Evolutionary conservation across 2,329 filamentous ascomycete species (phyloP).

Genomic region (Amphichorda felina): DNA sequence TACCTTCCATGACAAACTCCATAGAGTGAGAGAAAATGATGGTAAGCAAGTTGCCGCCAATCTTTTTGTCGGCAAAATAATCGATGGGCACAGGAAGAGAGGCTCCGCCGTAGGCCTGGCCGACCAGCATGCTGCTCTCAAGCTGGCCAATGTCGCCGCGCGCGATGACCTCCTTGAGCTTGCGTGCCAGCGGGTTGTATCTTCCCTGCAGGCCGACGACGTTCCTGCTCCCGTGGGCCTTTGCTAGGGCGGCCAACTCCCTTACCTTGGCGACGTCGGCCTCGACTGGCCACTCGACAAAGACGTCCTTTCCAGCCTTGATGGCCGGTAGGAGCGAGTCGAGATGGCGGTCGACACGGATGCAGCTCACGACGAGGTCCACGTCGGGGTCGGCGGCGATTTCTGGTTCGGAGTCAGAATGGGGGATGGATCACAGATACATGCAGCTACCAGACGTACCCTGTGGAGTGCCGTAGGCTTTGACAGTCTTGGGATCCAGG

Average conservation of each 20-base stretch:
- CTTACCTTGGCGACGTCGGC: slow-evolving; percentile 24
- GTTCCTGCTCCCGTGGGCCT: slow-evolving; percentile 19
- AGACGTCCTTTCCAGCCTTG: slow-evolving; percentile 38
- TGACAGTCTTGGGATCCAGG: slow-evolving; percentile 25
- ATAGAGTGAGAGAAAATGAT: too few species aligned
- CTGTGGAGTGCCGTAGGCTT: slow-evolving; percentile 36
- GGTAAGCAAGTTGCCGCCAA: too few species aligned
- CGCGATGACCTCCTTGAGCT: slow-evolving; percentile 29
- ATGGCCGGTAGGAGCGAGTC: slow-evolving; percentile 30
- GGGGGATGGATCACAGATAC: too few species aligned
- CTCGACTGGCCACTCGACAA: slow-evolving; percentile 47
- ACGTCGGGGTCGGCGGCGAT: slow-evolving; percentile 37
- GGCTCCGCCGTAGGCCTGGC: too few species aligned
- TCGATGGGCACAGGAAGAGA: too few species aligned
- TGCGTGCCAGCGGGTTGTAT: slow-evolving; percentile 27
- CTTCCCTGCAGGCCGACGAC: slow-evolving; percentile 40
- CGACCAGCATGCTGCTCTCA: slow-evolving; percentile 36
- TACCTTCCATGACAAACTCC: too few species aligned
- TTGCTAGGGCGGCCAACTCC: slow-evolving; percentile 25
- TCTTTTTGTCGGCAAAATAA: too few species aligned
- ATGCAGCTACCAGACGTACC: too few species aligned
- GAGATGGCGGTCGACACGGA: slow-evolving; percentile 40
- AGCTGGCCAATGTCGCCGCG: slow-evolving; percentile 35
- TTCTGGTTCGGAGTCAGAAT: too few species aligned
- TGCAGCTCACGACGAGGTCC: slow-evolving; percentile 42